Base-by-base conservation (phyloP, 2,329 filamentous ascomycete genomes). In the Diaporthe sp. region DNA sequence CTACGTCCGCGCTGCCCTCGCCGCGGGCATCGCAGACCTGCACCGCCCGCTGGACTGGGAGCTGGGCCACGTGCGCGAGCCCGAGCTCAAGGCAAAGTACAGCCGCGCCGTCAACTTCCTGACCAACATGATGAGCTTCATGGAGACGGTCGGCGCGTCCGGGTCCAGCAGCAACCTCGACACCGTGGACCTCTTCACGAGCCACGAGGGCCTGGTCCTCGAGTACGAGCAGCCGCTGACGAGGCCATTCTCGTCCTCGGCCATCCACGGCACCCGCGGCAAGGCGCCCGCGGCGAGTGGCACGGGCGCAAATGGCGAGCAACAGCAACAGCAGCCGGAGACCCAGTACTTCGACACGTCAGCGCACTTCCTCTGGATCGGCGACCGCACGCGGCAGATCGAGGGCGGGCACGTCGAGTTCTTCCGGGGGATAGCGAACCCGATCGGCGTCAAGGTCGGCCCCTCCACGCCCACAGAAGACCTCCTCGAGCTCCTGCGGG, bases 351-450 rank as follows among this genome's bases (percentile, higher is more conserved):
- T 97, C 87, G 94, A 98, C 85, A 98, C 96, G 0, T 98, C 95
- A 6, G 95, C 95, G 0, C 97, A 99, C 83, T 98, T 99, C 87
- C 90, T 99, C 83, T 99, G 97, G 97, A 97, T 99, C 80, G 97
- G 97, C 73, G 97, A 99, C 84, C 94, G 97, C 78, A 99, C 97
- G 2, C 92, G 97, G 62, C 96, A 98, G 85, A 91, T 98, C 61
- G 94, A 97, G 82, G 95, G 96, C 80, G 96, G 94, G 0, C 97
- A 99, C 84, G 94, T 99, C 77, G 97, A 99, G 85, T 99, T 97
- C 88, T 98, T 98, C 90, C 94, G 97, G 61, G 97, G 97, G 75
- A 94, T 99, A 79, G 93, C 95, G 80, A 99, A 99, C 86, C 97
- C 97, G 0, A 95, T 99, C 79, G 97, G 97, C 77, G 93, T 99